These are phyloP conservation scores for Nitzschia sp. DNA, from an alignment of 108 stramenopile genomes.

Conservation along the genomic window DNA sequence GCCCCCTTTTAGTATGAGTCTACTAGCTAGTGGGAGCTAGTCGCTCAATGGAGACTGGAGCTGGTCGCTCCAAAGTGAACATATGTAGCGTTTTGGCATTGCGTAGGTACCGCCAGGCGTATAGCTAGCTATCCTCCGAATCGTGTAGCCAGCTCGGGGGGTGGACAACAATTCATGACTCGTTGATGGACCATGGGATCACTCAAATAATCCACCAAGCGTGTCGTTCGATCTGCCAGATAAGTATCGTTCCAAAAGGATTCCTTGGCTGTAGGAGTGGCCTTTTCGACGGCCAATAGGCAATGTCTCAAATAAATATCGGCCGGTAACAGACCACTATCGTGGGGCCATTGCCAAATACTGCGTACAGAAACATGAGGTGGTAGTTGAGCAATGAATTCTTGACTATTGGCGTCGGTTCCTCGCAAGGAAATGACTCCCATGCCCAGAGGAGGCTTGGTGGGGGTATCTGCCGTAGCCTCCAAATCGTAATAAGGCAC, in stretches of 20 bases:
- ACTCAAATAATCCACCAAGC: constrained; percentile 36
- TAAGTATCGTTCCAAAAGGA: constrained; percentile 55
- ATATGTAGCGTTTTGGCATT: too few relatives aligned
- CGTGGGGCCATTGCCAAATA: constrained; percentile 46
- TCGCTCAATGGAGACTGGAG: too few relatives aligned
- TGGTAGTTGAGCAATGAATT: constrained; percentile 1
- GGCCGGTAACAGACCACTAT: constrained; percentile 42
- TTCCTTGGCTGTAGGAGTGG: constrained; percentile 24
- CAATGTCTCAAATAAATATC: constrained; percentile 56
- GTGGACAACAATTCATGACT: constrained; percentile 16
- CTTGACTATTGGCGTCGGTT: constrained; percentile 19
- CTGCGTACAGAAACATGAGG: background rate
- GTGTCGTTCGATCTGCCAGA: constrained; percentile 55
- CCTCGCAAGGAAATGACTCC: constrained; percentile 42
- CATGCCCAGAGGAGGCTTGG: constrained; percentile 2
- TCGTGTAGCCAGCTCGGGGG: constrained; percentile 21
- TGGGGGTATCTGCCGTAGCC: background rate
- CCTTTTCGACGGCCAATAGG: constrained; percentile 41
- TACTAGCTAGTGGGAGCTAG: too few relatives aligned
- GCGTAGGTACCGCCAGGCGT: too few relatives aligned
- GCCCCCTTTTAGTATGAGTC: too few relatives aligned
- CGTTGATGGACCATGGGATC: constrained; percentile 18
- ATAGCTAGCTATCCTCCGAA: constrained; percentile 46
- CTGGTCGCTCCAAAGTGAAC: too few relatives aligned
- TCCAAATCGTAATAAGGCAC: constrained; percentile 32